Percentiles rank a stretch among this genome's conserved stretches.
Evolutionary conservation across 305 asterid species (phyloP).

Genomic region (Ajuga reptans): DNA sequence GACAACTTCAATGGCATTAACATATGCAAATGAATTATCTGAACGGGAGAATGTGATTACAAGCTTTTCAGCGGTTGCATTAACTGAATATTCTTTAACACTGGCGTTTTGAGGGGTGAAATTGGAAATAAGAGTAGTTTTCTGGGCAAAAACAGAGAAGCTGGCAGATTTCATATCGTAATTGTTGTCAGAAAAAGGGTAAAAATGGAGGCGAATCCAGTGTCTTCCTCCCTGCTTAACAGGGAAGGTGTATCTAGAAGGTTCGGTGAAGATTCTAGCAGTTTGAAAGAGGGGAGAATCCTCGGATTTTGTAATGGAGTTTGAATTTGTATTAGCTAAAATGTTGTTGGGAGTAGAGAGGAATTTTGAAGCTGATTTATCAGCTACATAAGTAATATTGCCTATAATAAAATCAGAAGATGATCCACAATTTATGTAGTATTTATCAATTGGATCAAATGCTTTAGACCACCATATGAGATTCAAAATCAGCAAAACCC

Average conservation of each 20-base stretch:
- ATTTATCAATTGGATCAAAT: constrained; percentile 43
- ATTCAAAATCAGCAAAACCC: constrained; percentile 29
- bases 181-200: constrained; percentile 38
- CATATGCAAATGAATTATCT: constrained; percentile 36
- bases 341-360: constrained; percentile 39
- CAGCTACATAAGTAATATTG: constrained; percentile 36
- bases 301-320: constrained; percentile 25
- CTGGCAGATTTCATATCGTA: constrained; percentile 38
- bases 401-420: constrained; percentile 36
- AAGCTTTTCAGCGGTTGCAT: constrained; percentile 31
- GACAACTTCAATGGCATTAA: constrained; percentile 59
- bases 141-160: constrained; percentile 48
- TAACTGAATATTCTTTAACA: constrained; percentile 41
- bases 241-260: constrained; percentile 46
- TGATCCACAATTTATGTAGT: constrained; percentile 58
- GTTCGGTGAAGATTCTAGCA: constrained; percentile 47
- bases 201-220: constrained; percentile 63
- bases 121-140: constrained; percentile 35
- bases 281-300: constrained; percentile 37
- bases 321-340: constrained; percentile 34
- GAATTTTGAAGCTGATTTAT: constrained; percentile 40
- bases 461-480: constrained; percentile 30
- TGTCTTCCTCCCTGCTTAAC: constrained; percentile 41
- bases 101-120: constrained; percentile 39
- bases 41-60: constrained; percentile 38